Base-by-base conservation (phyloP, 768 basidiomycete genomes). In the Macrolepiota dolichaula region DNA sequence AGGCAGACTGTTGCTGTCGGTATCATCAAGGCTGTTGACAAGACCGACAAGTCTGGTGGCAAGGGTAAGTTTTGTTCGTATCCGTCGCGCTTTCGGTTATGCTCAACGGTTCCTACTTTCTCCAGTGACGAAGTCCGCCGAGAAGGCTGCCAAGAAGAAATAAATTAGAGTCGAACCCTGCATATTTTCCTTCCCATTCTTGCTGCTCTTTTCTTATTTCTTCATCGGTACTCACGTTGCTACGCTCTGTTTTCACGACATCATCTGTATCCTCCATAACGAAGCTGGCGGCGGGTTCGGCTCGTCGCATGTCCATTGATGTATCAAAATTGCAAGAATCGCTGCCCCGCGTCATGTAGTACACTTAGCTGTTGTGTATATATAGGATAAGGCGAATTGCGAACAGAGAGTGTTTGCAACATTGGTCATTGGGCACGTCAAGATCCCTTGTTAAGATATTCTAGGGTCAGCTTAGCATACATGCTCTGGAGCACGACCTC, bases 1-100 rank as follows among this genome's bases (percentile, higher is more conserved):
- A 91, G 96, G 77, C 96, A 98, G 82, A 97, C 96, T 65, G 96
- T 99, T 66, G 95, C 95, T 67, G 95, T 97, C 71, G 95, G 95
- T 79, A 91, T 98, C 82, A 97, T 98, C 86, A 98, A 98, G 84
- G 86, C 87, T 63, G 95, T 97, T 65, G 95, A 97, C 57, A 96
- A 96, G 88, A 85, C 93, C 67, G 94, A 96, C 62, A 95, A 93
- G 78, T 69, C 80, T 72, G 81, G 85, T 70, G 94, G 95, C 70
- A 96, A 96, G 86, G 86, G 88, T 89, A 69, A 73, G 80, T 76
- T 15, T 12, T 29, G 47, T 36, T 10, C 1, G 22, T 57, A 29
- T 59, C 42, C 6, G 7, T 49, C 25, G 6, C 9, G 3, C 25
- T 24, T 13, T 27, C 3, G 25, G 12, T 49, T 49, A 24, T 49